These are phyloP conservation scores for Ceratocystis huliohia DNA, from an alignment of 2,329 filamentous ascomycete genomes.

Conservation along the genomic window DNA sequence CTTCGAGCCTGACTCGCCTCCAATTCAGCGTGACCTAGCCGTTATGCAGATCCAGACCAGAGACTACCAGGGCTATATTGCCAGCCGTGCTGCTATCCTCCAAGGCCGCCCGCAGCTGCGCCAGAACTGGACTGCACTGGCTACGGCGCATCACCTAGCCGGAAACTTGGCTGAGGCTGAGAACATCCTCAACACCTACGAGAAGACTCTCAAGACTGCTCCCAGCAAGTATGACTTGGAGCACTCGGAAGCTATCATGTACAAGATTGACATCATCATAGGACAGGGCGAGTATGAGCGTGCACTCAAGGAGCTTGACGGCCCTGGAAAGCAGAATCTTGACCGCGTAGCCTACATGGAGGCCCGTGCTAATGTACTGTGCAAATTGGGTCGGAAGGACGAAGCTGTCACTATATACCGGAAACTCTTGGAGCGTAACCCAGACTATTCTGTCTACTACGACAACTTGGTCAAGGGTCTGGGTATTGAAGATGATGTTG, in stretches of 20 bases:
- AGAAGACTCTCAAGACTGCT: conserved; percentile 76
- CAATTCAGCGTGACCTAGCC: conserved; percentile 89
- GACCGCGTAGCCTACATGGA: conserved; percentile 81
- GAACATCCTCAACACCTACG: conserved; percentile 79
- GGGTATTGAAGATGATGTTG: conserved; percentile 46
- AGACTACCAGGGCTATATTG: conserved; percentile 85
- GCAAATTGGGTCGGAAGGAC: conserved; percentile 60
- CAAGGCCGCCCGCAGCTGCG: conserved; percentile 67
- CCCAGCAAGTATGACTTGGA: conserved; percentile 72
- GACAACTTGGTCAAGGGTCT: conserved; percentile 59
- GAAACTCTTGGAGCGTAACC: conserved; percentile 69
- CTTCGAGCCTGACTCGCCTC: conserved; percentile 83
- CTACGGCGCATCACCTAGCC: conserved; percentile 82
- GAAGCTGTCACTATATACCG: conserved; percentile 76
- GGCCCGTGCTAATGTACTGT: conserved; percentile 69
- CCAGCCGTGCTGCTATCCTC: conserved; percentile 79
- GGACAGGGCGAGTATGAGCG: conserved; percentile 73
- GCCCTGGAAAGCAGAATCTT: conserved; percentile 60
- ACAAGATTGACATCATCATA: conserved; percentile 90
- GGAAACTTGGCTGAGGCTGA: conserved; percentile 79
- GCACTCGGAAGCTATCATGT: conserved; percentile 84
- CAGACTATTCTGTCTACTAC: conserved; percentile 80
- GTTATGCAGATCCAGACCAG: conserved; percentile 92
- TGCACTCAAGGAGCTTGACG: conserved; percentile 76
- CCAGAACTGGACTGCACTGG: conserved; percentile 96